Base-by-base conservation (phyloP, 129 eudicot species). In the Calendula officinalis region DNA sequence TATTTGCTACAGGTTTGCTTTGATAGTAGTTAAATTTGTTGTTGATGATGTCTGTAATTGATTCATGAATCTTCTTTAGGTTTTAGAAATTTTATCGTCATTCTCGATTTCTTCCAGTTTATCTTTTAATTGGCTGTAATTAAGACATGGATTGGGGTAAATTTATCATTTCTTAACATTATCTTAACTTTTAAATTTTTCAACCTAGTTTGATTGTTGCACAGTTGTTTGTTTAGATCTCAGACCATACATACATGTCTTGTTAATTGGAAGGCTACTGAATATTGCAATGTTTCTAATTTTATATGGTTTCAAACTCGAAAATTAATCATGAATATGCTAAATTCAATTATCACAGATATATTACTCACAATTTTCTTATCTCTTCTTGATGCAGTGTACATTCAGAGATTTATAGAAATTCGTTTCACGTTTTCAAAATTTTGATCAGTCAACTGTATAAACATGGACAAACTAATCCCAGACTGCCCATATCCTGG, bases 401-500 rank as follows among this genome's bases (percentile, higher is more conserved):
- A 42, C 51, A 16, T 27, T 75, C 48, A 15, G 45, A 45, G 58
- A 49, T 45, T 45, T 61, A 44, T 60, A 72, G n/a, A 22, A 58
- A 58, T 45, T 47, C 34, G 46, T 65, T 69, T 49, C 64, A 77
- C 69, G 55, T 56, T 74, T 68, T 64, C 22, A 56, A 34, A 66
- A 27, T 38, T 39, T 34, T 10, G 64, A 54, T 48, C 7, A 41
- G 10, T 60, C 12, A 66, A 35, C 13, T 40, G 12, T 64, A 64
- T 63, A 69, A 79, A 53, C 76, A 92, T 92, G 98, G 98, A 92
- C 39, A 92, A 92, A 77, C 77, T 57, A 22, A 74, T 86, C 70
- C 65, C 80, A 3, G 96, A 92, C 68, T 92, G 98, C 75, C 96
- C 98, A 55, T 88, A 88, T 75, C 98, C 98, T 11, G 96, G 98